Evolutionary conservation across 192 early-diverging fungal genomes (phyloP).

Genomic region (Rhizophagus clarus): DNA sequence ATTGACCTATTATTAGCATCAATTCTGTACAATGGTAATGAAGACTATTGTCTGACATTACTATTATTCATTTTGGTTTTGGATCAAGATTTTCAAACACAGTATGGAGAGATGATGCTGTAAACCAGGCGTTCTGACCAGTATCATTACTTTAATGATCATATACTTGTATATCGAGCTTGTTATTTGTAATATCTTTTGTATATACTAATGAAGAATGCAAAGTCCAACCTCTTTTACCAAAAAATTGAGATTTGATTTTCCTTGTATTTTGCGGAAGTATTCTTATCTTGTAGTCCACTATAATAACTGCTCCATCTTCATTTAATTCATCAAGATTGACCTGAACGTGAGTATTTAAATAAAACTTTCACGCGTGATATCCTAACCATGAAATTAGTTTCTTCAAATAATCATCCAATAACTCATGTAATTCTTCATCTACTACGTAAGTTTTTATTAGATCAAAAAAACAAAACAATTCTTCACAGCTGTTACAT

Average conservation of each 20-base stretch:
- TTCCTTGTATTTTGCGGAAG: not conserved
- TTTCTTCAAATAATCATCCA: not conserved
- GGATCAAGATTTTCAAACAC: not conserved
- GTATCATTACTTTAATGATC: not conserved
- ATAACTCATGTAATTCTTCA: not conserved
- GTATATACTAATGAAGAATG: not conserved
- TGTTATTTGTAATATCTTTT: not conserved
- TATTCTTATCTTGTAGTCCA: constrained; percentile 2
- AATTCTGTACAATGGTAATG: not conserved
- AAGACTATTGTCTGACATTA: not conserved
- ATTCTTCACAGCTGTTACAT: not conserved
- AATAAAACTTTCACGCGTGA: not conserved
- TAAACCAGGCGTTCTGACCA: not conserved
- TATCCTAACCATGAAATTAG: not conserved
- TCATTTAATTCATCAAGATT: not conserved
- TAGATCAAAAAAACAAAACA: not conserved
- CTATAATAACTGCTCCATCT: not conserved
- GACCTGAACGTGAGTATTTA: not conserved
- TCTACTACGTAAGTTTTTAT: not conserved
- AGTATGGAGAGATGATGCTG: not conserved
- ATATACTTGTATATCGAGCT: not conserved
- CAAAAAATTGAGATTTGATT: not conserved
- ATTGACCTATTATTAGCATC: not conserved
- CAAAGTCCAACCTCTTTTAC: not conserved
- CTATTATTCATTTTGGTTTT: not conserved